These are phyloP conservation scores for Fusarium solani-melongenae DNA, from an alignment of 2,329 filamentous ascomycete species.

Conservation along the genomic window DNA sequence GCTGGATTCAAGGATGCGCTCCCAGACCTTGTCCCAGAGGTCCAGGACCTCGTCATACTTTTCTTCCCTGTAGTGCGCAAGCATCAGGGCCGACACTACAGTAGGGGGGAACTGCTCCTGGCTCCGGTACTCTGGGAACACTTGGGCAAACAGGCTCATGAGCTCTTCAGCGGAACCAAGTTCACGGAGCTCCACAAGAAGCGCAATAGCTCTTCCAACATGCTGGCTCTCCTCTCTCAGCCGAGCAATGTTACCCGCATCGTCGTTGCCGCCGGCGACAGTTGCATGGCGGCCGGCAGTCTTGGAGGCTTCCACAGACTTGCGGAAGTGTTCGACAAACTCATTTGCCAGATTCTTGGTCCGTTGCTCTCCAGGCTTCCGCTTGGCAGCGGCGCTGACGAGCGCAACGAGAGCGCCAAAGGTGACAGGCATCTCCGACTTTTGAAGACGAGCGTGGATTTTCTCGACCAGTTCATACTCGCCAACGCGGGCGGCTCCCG, in stretches of 20 bases:
- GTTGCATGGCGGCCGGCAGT: not conserved
- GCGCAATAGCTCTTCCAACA: conserved; percentile 48
- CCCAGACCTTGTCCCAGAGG: conserved; percentile 73
- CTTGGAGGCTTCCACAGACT: conserved; percentile 24
- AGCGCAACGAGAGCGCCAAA: conserved; percentile 57
- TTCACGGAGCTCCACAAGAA: conserved; percentile 52
- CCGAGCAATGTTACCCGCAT: conserved; percentile 32
- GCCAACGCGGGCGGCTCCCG: conserved; percentile 58
- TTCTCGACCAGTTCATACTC: conserved; percentile 56
- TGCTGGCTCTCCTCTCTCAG: conserved; percentile 42
- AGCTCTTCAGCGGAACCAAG: conserved; percentile 68
- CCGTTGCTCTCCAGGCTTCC: conserved; percentile 37
- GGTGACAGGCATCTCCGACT: conserved; percentile 54
- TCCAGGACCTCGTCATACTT: conserved; percentile 70
- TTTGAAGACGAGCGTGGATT: conserved; percentile 57
- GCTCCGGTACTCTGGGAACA: conserved; percentile 50
- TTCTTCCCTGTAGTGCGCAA: conserved; percentile 66
- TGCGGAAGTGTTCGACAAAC: conserved; percentile 46
- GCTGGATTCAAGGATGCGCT: conserved; percentile 57
- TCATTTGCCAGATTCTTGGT: conserved; percentile 42
- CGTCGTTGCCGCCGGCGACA: not conserved
- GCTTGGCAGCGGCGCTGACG: conserved; percentile 48
- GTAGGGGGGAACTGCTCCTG: conserved; percentile 58
- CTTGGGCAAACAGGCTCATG: conserved; percentile 62
- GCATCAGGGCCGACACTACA: conserved; percentile 76